Base-by-base conservation (phyloP, 306 rosid genomes). In the Quillaja saponaria region DNA sequence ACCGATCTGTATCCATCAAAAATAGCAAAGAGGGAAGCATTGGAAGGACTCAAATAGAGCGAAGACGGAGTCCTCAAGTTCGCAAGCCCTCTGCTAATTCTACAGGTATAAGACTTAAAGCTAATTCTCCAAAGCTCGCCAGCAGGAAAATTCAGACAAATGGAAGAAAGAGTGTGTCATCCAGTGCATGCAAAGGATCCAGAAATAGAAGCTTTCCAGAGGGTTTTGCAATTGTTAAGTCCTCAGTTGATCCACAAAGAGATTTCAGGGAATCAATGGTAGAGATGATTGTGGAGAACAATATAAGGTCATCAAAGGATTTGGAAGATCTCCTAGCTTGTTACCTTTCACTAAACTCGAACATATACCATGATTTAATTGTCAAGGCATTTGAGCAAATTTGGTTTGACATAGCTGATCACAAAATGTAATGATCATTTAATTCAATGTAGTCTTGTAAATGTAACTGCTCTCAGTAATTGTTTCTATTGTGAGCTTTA, bases 311-410 rank as follows among this genome's bases (percentile, higher is more conserved):
- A 4, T 74, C 87, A 0, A 84, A 87, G 72, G 97, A 91, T 78
- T 84, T 91, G 78, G 97, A 91, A 73, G 86, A 85, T 39, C 85
- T 91, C 7, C 94, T 91, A 63, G 97, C 97, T n/a, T 84, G 95
- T 61, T 91, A 91, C 47, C 97, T 91, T 71, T 78, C 85, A 44
- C 81, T 86, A 64, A 90, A 90, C 68, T 80, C 91, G 17, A 83
- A 78, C 17, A 83, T 86, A 61, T 82, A 78, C 64, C 96, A 86
- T 64, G 80, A 77, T 67, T 76, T 82, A 72, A 90, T 90, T 56
- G 82, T 90, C 71, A 82, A 86, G 81, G 95, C 89, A 34, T 86
- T 90, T 70, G 89, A 84, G 80, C 95, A 82, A 67, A 84, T 82
- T 64, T 90, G 96, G 95, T 74, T 82, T 78, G 91, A 80, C 51